Conservation (phyloP, 192 early-diverging fungal genomes). For the Gigaspora rosea region DNA sequence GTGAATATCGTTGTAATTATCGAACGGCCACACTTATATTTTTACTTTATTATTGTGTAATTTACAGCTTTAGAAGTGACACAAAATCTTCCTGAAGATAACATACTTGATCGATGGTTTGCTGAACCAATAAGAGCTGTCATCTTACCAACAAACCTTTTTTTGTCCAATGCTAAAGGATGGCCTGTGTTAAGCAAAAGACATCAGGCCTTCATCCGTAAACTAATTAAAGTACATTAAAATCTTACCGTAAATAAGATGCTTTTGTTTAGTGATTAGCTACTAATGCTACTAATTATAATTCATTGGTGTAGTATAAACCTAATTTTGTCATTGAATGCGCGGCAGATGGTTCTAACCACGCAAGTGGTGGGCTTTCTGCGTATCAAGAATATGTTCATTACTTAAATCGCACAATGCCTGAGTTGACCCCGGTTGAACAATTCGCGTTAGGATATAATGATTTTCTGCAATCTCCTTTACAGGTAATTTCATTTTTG, state of each 20-base stretch:
- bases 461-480: constrained; percentile 84
- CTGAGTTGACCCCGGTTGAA: constrained; percentile 63
- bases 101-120: constrained; percentile 66
- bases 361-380: constrained; percentile 44
- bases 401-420: constrained; percentile 66
- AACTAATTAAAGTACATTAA: constrained; percentile 43
- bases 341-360: constrained; percentile 32
- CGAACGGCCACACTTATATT: too few species aligned
- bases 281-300: neutral
- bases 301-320: constrained; percentile 4
- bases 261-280: neutral
- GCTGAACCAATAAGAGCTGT: constrained; percentile 86
- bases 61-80: constrained; percentile 59
- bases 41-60: too few species aligned
- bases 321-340: constrained; percentile 41
- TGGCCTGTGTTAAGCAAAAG: constrained; percentile 85
- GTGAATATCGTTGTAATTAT: too few species aligned
- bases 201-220: constrained; percentile 70
- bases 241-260: neutral
- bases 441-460: constrained; percentile 83
- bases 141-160: constrained; percentile 71
- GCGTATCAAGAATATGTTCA: constrained; percentile 81
- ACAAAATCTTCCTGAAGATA: constrained; percentile 49
- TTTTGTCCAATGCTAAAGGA: constrained; percentile 77
- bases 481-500: constrained; percentile 46